Percentiles rank a stretch among this genome's conserved stretches.
Evolutionary conservation across 495 filamentous ascomycete genomes (phyloP).

Genomic region (Aspergillus asperescens): DNA sequence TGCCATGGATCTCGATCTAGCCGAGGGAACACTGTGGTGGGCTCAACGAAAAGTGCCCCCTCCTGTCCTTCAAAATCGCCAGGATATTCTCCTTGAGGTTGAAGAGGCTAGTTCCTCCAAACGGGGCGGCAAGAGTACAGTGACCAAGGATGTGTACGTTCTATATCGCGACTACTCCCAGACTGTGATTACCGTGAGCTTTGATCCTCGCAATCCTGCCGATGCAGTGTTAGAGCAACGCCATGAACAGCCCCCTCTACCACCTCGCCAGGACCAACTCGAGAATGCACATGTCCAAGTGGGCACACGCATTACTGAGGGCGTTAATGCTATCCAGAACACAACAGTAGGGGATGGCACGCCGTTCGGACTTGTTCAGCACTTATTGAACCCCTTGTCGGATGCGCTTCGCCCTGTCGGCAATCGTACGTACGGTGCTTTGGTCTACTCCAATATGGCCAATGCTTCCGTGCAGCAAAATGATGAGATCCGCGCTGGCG

Average conservation of each 20-base stretch:
- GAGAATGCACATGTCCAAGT: conserved; percentile 75
- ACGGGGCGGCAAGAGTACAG: conserved; percentile 59
- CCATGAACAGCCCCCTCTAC: conserved; percentile 78
- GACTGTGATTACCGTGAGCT: conserved; percentile 77
- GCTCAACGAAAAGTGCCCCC: conserved; percentile 64
- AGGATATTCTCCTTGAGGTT: conserved; percentile 75
- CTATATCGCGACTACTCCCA: conserved; percentile 95
- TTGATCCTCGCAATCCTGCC: conserved; percentile 66
- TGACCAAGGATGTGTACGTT: conserved; percentile 76
- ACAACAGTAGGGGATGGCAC: conserved; percentile 78
- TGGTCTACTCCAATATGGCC: conserved; percentile 89
- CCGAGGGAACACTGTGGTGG: conserved; percentile 74
- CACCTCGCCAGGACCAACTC: conserved; percentile 86
- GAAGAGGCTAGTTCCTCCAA: conserved; percentile 70
- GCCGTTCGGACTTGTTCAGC: conserved; percentile 66
- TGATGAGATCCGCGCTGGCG: conserved; percentile 91
- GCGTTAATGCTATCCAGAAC: conserved; percentile 64
- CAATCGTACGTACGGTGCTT: conserved; percentile 79
- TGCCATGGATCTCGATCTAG: conserved; percentile 80
- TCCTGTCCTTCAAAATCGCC: conserved; percentile 72
- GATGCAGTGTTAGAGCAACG: conserved; percentile 75
- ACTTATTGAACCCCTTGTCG: conserved; percentile 68
- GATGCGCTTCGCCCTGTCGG: conserved; percentile 77
- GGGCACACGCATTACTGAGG: conserved; percentile 66
- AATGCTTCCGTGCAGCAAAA: conserved; percentile 85